Evolutionary conservation across 1,284 basidiomycete genomes (phyloP), one percentile per base, ranked within the genome.

Genomic region (Golubevia pallescens): DNA sequence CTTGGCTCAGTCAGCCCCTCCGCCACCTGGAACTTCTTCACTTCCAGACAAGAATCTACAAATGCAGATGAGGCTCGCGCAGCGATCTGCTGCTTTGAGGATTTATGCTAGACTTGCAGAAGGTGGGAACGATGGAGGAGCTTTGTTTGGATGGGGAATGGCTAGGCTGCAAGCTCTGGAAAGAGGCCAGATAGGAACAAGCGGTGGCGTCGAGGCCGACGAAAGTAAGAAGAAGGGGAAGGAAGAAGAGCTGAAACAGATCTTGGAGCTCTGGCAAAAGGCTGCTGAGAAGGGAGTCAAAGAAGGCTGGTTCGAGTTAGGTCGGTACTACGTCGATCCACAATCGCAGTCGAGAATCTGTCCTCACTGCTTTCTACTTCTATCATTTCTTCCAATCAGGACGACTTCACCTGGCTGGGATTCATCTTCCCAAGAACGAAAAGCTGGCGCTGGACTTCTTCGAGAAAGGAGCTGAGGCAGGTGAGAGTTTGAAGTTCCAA

Each of bases 251-350:
- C 53, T 19, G 51, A 14, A 60, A n/a, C 38, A 61, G n/a, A 60
- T 65, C 20, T 54, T 62, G 28, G 21, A 51, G 14, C 48, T 66
- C 10, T 66, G 60, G 64, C 61, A 38, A 8, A 48, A 42, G 19
- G 34, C 64, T 10, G 63, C 57, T 3, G 66, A 72, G 19, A 67
- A 62, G 48, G 78, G 78, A 14, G 68, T 75, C 1, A 62, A 69
- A n/a, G 78, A 80, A 24, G 78, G 76, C 0, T 80, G 76, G 76
- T 80, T 73, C 62, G 78, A 80, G 55, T 68, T 80, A 0, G 76
- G 65, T n/a, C 10, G 42, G 42, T 48, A 16, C 42, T 48, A 10
- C 42, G 8, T 48, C 42, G 16, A 16, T 48, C 42, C 42, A 13
- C 42, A 28, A 28, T 28, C 28, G 28, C 28, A 28, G 28, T 28